Percentiles rank a stretch among this genome's conserved stretches.
Conservation (phyloP, 371 early-diverging fungal species). For the Blyttiomyces sp. region DNA sequence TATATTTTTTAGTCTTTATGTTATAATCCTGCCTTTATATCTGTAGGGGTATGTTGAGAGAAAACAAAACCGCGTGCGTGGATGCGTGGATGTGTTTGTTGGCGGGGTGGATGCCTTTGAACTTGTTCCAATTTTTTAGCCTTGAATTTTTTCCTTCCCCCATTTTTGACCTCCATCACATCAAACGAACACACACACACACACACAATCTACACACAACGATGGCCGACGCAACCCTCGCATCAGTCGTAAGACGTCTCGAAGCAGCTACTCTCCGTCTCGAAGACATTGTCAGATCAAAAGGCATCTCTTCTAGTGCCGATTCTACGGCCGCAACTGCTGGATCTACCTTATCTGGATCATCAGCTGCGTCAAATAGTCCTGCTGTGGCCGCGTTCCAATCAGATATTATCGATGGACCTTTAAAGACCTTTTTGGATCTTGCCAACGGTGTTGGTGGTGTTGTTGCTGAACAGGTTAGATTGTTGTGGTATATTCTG, state of each 20-base stretch:
- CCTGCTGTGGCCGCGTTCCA: slow-evolving; percentile 65
- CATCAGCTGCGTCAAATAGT: slow-evolving; percentile 45
- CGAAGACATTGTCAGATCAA: slow-evolving; percentile 70
- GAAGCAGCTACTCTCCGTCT: slow-evolving; percentile 83
- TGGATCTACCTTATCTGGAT: slow-evolving; percentile 38
- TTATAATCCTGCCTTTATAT: too few species aligned
- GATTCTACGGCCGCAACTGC: slow-evolving; percentile 31
- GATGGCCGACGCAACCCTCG: slow-evolving; percentile 37
- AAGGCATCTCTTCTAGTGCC: slow-evolving; percentile 40
- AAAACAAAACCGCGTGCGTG: too few species aligned
- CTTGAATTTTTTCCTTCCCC: too few species aligned
- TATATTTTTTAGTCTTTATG: too few species aligned
- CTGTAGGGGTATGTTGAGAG: too few species aligned
- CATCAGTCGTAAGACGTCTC: slow-evolving; percentile 73
- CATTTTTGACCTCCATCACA: too few species aligned
- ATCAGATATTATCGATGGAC: slow-evolving; percentile 55
- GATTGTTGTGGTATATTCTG: background rate
- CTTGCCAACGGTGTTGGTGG: slow-evolving; percentile 64
- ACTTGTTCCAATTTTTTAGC: too few species aligned
- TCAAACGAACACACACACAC: background rate
- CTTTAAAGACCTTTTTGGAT: slow-evolving; percentile 53
- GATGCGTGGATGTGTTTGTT: too few species aligned
- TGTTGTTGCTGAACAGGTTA: slow-evolving; percentile 71
- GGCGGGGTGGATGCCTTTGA: too few species aligned
- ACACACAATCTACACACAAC: background rate